A percentile compares a stretch with the other conserved stretches of the same genome.
Conservation (phyloP, 1,139 yeast genomes). For the Pichia sp. region DNA sequence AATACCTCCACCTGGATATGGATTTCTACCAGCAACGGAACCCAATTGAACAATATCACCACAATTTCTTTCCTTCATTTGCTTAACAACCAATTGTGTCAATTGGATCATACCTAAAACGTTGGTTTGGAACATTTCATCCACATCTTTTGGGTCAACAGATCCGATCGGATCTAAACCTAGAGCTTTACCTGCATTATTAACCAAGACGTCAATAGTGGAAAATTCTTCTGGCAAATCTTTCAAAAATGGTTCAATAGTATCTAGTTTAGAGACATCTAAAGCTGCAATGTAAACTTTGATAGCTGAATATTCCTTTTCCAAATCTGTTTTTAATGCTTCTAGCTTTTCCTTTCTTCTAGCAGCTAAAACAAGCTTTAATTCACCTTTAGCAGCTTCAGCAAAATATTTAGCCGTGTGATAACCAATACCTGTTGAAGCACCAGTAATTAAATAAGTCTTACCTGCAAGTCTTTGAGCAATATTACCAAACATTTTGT, state of each 20-base stretch:
- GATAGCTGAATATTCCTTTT: conserved; percentile 29
- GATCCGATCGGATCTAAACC: conserved; percentile 38
- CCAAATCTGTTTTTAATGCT: conserved; percentile 29
- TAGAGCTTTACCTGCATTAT: conserved; percentile 46
- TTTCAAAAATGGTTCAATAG: conserved; percentile 34
- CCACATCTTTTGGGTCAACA: conserved; percentile 32
- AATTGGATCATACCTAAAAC: conserved; percentile 40
- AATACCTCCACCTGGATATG: conserved; percentile 43
- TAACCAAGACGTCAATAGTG: conserved; percentile 39
- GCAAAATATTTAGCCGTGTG: conserved; percentile 28
- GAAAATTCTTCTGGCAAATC: conserved; percentile 35
- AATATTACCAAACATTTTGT: conserved; percentile 43
- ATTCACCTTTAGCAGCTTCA: conserved; percentile 38
- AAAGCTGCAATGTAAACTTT: conserved; percentile 31
- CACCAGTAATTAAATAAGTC: conserved; percentile 28
- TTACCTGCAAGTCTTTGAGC: conserved; percentile 49
- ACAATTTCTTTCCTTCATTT: conserved; percentile 35
- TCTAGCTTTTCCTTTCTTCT: conserved; percentile 39
- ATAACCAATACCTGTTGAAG: conserved; percentile 34
- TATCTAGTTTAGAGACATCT: conserved; percentile 36
- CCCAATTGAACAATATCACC: conserved; percentile 45
- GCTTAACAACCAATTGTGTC: conserved; percentile 39
- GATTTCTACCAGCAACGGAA: conserved; percentile 44
- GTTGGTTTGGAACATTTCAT: conserved; percentile 41
- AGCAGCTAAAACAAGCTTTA: conserved; percentile 39